These are phyloP conservation scores for Chrysosporium queenslandicum DNA, from an alignment of 2,329 filamentous ascomycete genomes.

Conservation along the genomic window DNA sequence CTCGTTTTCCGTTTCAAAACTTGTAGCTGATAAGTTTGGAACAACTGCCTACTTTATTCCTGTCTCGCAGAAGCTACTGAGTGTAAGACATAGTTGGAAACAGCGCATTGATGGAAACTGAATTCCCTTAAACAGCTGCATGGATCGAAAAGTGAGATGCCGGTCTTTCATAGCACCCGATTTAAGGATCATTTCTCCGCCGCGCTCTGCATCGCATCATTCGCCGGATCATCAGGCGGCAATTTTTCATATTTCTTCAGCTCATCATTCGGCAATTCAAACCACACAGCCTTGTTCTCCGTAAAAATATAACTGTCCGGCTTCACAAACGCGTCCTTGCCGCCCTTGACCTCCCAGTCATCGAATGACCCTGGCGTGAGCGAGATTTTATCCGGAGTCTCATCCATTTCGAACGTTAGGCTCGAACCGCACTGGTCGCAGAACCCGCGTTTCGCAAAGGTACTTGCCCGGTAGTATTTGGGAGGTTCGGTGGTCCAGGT, in stretches of 20 bases:
- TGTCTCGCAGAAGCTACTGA: too few species aligned
- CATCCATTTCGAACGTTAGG: constrained; percentile 37
- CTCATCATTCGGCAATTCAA: constrained; percentile 31
- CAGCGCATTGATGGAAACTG: too few species aligned
- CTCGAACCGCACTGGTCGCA: constrained; percentile 41
- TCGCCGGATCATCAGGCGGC: constrained; percentile 20
- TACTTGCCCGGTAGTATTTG: constrained; percentile 30
- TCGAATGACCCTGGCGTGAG: constrained; percentile 38
- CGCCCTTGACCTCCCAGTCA: constrained; percentile 26
- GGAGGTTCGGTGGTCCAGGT: constrained; percentile 29
- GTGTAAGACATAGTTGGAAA: too few species aligned
- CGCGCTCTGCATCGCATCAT: constrained; percentile 18
- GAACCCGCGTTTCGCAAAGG: constrained; percentile 36
- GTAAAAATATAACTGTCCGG: constrained; percentile 38
- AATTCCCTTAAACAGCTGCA: too few species aligned
- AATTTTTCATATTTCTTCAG: constrained; percentile 22
- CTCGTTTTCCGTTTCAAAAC: neutral
- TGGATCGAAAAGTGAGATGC: too few species aligned
- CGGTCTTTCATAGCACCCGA: neutral
- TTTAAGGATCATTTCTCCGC: neutral
- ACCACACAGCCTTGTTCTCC: constrained; percentile 34
- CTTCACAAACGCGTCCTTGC: constrained; percentile 23
- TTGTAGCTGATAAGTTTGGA: too few species aligned
- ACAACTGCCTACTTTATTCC: too few species aligned
- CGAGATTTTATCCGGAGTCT: constrained; percentile 24